phyloP scores from a whole-genome alignment of 1,139 yeast genomes.

The Geotrichum klebahnii region DNA sequence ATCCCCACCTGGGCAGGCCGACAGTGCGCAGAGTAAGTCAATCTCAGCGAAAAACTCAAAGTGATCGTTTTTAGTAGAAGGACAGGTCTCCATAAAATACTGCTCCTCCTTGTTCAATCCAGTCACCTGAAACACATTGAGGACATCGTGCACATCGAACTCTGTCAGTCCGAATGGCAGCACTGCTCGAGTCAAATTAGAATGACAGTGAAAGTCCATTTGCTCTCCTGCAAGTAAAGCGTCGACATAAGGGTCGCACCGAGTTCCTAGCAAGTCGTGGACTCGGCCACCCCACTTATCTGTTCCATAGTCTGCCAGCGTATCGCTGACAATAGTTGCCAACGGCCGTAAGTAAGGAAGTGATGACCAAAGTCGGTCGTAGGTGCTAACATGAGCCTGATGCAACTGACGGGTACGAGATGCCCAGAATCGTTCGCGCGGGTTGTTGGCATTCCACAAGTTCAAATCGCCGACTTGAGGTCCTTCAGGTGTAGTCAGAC shows the following conservation, averaged over 20 bases:
- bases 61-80: constrained; percentile 55
- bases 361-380: constrained; percentile 61
- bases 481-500: constrained; percentile 62
- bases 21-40: constrained; percentile 59
- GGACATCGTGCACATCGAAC: constrained; percentile 63
- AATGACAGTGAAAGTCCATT: constrained; percentile 64
- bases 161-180: constrained; percentile 59
- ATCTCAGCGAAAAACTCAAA: constrained; percentile 66
- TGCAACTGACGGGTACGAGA: constrained; percentile 64
- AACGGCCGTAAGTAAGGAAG: constrained; percentile 61
- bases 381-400: constrained; percentile 60
- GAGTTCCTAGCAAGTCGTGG: constrained; percentile 62
- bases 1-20: constrained; percentile 72
- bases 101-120: constrained; percentile 63
- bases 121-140: constrained; percentile 66
- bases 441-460: constrained; percentile 58
- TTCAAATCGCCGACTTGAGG: constrained; percentile 69
- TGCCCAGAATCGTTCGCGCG: constrained; percentile 66
- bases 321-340: constrained; percentile 59
- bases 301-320: constrained; percentile 51
- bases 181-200: constrained; percentile 57
- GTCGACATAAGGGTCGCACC: constrained; percentile 69
- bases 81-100: constrained; percentile 68
- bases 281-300: constrained; percentile 65
- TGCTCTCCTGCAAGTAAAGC: constrained; percentile 60